Base-by-base conservation (phyloP, 495 filamentous ascomycete species). In the Hypoxylon trugodes region DNA sequence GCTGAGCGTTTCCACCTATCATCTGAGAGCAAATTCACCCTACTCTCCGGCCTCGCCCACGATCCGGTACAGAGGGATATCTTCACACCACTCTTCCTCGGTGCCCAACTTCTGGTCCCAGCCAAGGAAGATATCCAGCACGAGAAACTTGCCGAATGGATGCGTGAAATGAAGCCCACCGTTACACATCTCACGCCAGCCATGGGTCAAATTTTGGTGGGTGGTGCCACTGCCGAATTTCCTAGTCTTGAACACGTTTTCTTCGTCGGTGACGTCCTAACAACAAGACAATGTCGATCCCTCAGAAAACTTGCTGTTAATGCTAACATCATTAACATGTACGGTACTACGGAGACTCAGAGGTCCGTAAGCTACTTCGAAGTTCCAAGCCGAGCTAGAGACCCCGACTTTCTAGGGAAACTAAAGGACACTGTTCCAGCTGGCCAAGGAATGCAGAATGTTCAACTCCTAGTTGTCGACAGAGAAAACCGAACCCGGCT, bases 131-230 rank as follows among this genome's bases (percentile, higher is more conserved):
- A 93, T 67, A 98, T 98, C 33, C 85, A 89, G 45, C 90, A 96
- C 69, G 93, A 97, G 74, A 87, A 83, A 58, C 81, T 98, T 15
- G 93, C 92, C 2, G 90, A 96, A 66, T 97, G 95, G 95, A 93
- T 97, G 87, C 81, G 81, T 41, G 84, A 90, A 49, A 84, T 93
- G 68, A 77, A 83, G 48, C 86, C 90, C 10, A 97, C 91, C 12
- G 88, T 95, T 28, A 94, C 93, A 3, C 95, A 97, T 71, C 79
- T 98, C 12, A 98, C 95, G 0, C 95, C 95, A 4, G 95, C 93
- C 32, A 92, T 98, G 93, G 94, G 94, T 46, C 93, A 98, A 69
- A 95, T 98, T 47, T 80, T 98, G 1, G 89, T 96, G 24, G 95
- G 94, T 32, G 92, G 91, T 63, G 90, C 92, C 5, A 88, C 82